These are phyloP conservation scores for Elsinoe arachidis DNA, from an alignment of 2,329 filamentous ascomycete species.

Conservation along the genomic window DNA sequence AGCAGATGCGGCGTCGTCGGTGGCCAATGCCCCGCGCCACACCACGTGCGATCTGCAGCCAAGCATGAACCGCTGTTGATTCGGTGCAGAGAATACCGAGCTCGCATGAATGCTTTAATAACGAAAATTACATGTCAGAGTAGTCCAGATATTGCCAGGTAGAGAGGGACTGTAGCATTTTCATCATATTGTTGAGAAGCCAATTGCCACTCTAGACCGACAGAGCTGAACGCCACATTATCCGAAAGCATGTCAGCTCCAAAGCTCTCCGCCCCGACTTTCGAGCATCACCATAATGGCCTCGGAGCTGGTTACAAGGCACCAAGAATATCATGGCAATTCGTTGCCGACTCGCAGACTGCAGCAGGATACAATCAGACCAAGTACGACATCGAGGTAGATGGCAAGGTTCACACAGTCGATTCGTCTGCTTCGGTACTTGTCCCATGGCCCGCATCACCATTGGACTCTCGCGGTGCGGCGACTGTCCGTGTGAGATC, in stretches of 20 bases:
- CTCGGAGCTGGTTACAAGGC: neutral
- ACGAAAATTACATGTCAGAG: neutral
- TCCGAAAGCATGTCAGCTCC: neutral
- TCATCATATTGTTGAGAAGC: neutral
- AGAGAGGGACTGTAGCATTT: neutral
- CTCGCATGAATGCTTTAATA: neutral
- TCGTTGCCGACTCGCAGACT: neutral
- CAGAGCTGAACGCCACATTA: neutral
- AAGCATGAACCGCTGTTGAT: neutral
- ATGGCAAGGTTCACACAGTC: conserved; percentile 1
- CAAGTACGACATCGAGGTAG: conserved; percentile 10
- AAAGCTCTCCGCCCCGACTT: neutral
- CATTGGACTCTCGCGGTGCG: neutral
- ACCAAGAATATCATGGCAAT: conserved; percentile 15
- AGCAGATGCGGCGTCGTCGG: neutral
- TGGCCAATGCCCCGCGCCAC: neutral
- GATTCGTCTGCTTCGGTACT: conserved; percentile 12
- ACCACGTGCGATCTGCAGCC: conserved; percentile 3
- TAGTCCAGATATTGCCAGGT: too few species aligned
- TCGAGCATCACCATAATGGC: conserved; percentile 8
- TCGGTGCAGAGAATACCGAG: neutral
- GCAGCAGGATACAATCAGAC: conserved; percentile 5
- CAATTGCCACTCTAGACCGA: too few species aligned
- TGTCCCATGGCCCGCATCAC: conserved; percentile 13
- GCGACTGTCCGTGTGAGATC: conserved; percentile 13